phyloP scores from a whole-genome alignment of 2,329 filamentous ascomycete species.

The Leptographium procerum region DNA sequence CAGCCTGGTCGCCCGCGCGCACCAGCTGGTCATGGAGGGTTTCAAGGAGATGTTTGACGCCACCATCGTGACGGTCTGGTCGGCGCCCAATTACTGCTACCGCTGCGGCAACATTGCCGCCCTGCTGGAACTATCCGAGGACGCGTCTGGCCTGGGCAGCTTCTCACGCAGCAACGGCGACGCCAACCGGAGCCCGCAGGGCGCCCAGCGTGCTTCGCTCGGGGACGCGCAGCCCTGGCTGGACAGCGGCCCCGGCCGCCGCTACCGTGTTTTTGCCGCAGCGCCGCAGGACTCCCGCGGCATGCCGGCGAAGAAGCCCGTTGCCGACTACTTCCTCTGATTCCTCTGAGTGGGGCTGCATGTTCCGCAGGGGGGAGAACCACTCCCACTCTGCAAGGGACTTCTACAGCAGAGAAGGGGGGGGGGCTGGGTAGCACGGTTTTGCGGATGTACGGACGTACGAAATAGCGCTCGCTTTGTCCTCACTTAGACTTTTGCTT shows the following conservation, averaged over 20 bases:
- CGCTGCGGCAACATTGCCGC: conserved; percentile 92
- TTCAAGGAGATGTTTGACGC: conserved; percentile 99
- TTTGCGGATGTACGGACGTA: neutral
- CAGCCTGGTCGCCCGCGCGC: conserved; percentile 81
- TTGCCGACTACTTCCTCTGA: conserved; percentile 88
- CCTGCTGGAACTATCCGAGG: conserved; percentile 84
- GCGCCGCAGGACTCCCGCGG: conserved; percentile 91
- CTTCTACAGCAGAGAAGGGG: neutral
- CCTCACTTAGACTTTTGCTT: neutral
- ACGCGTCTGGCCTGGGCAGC: conserved; percentile 63
- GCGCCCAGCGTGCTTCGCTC: conserved; percentile 26
- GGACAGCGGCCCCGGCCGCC: conserved; percentile 63
- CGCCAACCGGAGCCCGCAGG: conserved; percentile 31
- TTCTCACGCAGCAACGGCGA: conserved; percentile 63
- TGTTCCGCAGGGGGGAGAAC: neutral
- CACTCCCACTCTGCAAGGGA: neutral
- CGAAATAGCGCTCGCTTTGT: too few relatives aligned
- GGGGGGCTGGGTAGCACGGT: neutral
- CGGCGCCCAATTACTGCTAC: conserved; percentile 93
- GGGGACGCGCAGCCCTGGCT: conserved; percentile 32
- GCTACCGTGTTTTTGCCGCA: conserved; percentile 93
- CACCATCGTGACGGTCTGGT: conserved; percentile 97
- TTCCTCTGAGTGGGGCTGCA: conserved; percentile 49
- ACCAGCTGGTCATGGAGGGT: conserved; percentile 98
- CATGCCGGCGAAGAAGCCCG: conserved; percentile 98